A percentile compares a stretch with the other conserved stretches of the same genome.
These are phyloP conservation scores for Naumovozyma castellii DNA, from an alignment of 805 yeast species.

Conservation along the genomic window DNA sequence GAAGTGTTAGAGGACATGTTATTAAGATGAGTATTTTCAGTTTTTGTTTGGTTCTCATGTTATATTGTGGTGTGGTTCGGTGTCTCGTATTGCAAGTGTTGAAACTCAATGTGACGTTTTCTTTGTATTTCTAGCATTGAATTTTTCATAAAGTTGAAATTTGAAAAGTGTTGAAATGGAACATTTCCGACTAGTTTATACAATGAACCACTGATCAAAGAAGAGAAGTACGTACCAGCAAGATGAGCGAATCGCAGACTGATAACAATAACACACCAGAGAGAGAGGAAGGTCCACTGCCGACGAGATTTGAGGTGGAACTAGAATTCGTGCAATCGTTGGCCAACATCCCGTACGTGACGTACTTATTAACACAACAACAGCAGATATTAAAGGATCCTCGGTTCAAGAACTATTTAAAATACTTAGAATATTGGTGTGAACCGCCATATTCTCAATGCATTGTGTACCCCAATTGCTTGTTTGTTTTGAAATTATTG, in stretches of 20 bases:
- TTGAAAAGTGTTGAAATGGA: too few species aligned
- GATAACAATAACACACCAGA: too few species aligned
- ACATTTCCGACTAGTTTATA: too few species aligned
- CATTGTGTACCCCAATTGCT: conserved; percentile 68
- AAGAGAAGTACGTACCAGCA: too few species aligned
- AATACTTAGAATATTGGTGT: conserved; percentile 84
- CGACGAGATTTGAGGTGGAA: conserved; percentile 38
- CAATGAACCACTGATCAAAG: too few species aligned
- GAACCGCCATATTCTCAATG: conserved; percentile 47
- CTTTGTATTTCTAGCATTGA: not conserved
- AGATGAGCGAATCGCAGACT: too few species aligned
- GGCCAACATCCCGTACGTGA: conserved; percentile 80
- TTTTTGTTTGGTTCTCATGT: not conserved
- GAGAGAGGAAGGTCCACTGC: conserved; percentile 26
- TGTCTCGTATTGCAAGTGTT: too few species aligned
- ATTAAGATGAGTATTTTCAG: conserved; percentile 3
- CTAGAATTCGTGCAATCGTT: conserved; percentile 78
- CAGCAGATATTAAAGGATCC: conserved; percentile 44
- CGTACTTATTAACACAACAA: conserved; percentile 71
- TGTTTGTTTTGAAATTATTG: conserved; percentile 63
- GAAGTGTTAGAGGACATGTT: conserved; percentile 36
- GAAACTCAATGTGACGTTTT: too few species aligned
- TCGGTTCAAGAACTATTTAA: conserved; percentile 62
- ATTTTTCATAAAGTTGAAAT: too few species aligned
- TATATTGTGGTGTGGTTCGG: not conserved